Conservation (phyloP, 305 asterid genomes). For the Rubia tinctorum region DNA sequence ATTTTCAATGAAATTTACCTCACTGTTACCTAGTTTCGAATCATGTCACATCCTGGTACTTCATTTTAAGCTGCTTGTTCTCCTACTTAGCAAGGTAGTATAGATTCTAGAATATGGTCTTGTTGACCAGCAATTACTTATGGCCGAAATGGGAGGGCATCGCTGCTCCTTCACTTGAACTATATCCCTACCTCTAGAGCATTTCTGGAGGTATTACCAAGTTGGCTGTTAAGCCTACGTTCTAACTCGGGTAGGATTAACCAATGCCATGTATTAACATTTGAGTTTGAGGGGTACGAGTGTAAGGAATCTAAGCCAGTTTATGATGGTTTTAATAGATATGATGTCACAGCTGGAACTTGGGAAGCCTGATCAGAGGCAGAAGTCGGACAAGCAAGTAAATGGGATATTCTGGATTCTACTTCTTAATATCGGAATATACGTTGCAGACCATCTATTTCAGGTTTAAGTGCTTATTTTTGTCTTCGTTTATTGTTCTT, state of each 20-base stretch:
- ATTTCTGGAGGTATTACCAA: neutral
- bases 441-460: constrained; percentile 76
- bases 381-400: constrained; percentile 63
- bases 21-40: neutral
- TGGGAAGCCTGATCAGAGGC: constrained; percentile 50
- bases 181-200: neutral
- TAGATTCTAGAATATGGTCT: neutral
- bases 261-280: neutral
- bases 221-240: neutral
- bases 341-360: constrained; percentile 79
- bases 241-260: neutral
- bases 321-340: constrained; percentile 59
- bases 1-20: neutral
- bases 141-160: neutral
- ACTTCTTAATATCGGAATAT: constrained; percentile 75
- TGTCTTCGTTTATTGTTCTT: neutral
- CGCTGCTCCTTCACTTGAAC: neutral
- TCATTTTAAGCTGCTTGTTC: neutral
- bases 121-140: neutral
- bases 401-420: constrained; percentile 93
- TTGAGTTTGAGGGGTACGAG: neutral
- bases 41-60: neutral
- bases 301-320: constrained; percentile 17
- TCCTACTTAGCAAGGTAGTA: neutral
- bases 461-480: constrained; percentile 44